These are phyloP conservation scores for Pelargonium citronellum DNA, from an alignment of 441 rosid species.

Conservation along the genomic window DNA sequence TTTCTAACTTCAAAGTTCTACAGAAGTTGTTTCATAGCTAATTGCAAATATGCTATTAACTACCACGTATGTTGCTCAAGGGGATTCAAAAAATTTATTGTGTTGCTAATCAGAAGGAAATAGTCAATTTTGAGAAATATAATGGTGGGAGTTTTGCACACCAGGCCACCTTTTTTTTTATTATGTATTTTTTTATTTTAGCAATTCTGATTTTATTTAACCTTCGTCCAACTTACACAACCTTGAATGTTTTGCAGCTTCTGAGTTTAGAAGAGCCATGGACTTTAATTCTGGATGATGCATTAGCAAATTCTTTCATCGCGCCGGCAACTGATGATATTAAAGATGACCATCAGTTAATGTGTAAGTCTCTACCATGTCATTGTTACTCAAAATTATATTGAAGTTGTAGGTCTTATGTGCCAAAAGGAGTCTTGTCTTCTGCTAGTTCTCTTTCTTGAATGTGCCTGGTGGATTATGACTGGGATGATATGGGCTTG, in stretches of 20 bases:
- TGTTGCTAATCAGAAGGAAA: background rate
- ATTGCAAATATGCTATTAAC: background rate
- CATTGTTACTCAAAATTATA: background rate
- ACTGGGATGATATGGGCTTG: too few species aligned
- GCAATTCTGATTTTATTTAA: background rate
- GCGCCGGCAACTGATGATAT: constrained; percentile 77
- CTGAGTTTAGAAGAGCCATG: constrained; percentile 59
- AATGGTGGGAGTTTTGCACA: background rate
- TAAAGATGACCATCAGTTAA: constrained; percentile 73
- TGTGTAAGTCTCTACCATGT: constrained; percentile 46
- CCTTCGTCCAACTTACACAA: background rate
- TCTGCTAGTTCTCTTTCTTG: too few species aligned
- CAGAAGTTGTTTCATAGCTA: background rate
- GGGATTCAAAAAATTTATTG: background rate
- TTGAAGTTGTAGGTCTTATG: background rate
- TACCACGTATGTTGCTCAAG: background rate
- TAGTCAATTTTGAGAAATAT: background rate
- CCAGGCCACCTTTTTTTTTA: background rate
- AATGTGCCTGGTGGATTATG: background rate
- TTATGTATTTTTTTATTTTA: background rate
- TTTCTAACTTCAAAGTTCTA: background rate
- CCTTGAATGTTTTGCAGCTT: constrained; percentile 40
- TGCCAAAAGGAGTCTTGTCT: background rate
- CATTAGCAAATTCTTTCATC: constrained; percentile 80
- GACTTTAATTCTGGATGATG: constrained; percentile 82